Base-by-base conservation (phyloP, 208 protist species). In the Leishmania aethiopica region DNA sequence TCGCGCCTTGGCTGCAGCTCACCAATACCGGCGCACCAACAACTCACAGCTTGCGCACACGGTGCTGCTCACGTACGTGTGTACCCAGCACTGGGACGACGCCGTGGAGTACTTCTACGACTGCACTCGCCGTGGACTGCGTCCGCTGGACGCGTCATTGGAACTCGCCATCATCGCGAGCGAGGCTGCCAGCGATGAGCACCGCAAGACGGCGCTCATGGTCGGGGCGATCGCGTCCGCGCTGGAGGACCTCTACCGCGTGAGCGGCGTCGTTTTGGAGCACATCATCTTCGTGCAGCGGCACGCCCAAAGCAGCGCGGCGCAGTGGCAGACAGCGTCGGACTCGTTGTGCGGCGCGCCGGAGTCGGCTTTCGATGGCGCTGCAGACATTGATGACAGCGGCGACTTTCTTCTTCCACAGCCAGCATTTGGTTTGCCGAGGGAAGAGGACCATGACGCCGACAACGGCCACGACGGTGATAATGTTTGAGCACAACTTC, bases 31-130 rank as follows among this genome's bases (percentile, higher is more conserved):
- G 37, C 79, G 86, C 81, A 94, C 90, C 4, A 82, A 70, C 81
- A 90, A 88, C 45, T 86, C 94, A 35, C 78, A 80, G 6, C 84
- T 95, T 45, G 92, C 88, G 17, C 87, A 94, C 83, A 86, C 88
- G 10, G 84, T 96, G 11, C 64, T 97, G 80, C 80, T 81, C 47
- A 88, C 86, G 6, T 94, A 92, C 70, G 90, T 92, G 71, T 77
- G 80, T 25, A 79, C 90, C 3, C 69, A 81, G 55, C 89, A 87
- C 71, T 95, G 85, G 86, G 83, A 91, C 84, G 91, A 94, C 72
- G 94, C 92, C 35, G 91, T 95, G 49, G 86, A 87, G 64, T 95
- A 90, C 80, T 95, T 96, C 66, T 94, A 94, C 84, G 85, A 90
- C 37, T 92, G 88, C 80, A 85, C 88, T 25, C 84, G 81, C 71